A percentile compares a stretch with the other conserved stretches of the same genome.
phyloP scores from a whole-genome alignment of 768 basidiomycete genomes.

The Mycena maculata region DNA sequence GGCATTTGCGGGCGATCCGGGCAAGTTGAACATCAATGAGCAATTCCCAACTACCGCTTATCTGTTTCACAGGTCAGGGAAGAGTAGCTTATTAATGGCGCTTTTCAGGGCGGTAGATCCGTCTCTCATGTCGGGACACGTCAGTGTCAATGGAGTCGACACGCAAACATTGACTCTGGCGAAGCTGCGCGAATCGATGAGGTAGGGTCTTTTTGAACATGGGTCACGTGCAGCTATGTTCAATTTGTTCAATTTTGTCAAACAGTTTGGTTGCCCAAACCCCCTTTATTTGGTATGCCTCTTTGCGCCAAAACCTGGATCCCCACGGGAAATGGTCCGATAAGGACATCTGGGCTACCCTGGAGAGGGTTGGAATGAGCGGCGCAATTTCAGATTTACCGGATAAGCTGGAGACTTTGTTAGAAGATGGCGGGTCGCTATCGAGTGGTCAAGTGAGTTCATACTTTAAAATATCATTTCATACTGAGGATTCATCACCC shows the following conservation, averaged over 20 bases:
- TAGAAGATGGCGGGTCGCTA: conserved; percentile 16
- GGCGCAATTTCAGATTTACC: conserved; percentile 12
- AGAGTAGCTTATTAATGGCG: conserved; percentile 29
- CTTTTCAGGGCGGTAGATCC: conserved; percentile 21
- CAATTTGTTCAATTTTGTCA: neutral
- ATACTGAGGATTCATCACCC: neutral
- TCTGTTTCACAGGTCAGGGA: conserved; percentile 5
- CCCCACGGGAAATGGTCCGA: neutral
- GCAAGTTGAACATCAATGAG: neutral
- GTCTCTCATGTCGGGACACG: conserved; percentile 16
- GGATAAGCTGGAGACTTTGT: conserved; percentile 26
- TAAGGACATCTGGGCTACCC: conserved; percentile 21
- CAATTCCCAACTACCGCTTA: neutral
- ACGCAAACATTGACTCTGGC: conserved; percentile 5
- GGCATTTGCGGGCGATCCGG: neutral
- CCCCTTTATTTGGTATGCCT: conserved; percentile 28
- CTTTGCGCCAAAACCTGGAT: conserved; percentile 14
- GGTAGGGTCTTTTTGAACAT: conserved; percentile 15
- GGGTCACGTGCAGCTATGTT: neutral
- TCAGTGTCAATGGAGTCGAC: conserved; percentile 22
- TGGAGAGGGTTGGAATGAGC: conserved; percentile 20
- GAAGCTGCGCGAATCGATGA: conserved; percentile 17
- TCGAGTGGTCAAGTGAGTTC: neutral
- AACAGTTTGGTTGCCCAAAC: conserved; percentile 28
- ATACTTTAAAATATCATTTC: too few species aligned